Evolutionary conservation across 2,329 filamentous ascomycete species (phyloP).

Genomic region (Macroventuria anomochaeta): DNA sequence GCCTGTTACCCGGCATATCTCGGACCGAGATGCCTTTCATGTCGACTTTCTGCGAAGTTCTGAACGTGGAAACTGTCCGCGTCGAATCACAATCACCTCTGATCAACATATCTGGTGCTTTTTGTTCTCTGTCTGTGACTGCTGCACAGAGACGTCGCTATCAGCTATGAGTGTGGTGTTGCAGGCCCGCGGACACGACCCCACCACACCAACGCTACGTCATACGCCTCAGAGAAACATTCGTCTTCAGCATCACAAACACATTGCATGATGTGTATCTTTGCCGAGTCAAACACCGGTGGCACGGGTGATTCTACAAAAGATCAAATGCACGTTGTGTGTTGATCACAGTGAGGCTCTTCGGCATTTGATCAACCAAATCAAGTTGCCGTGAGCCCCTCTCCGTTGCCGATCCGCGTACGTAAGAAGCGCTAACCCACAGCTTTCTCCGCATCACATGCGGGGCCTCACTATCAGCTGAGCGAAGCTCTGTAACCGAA

Average conservation of each 20-base stretch:
- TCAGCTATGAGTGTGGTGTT: background rate
- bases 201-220: slow-evolving; percentile 3
- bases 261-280: background rate
- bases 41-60: background rate
- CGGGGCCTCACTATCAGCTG: background rate
- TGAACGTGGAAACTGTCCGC: slow-evolving; percentile 1
- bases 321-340: background rate
- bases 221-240: background rate
- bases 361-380: slow-evolving; percentile 4
- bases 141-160: background rate
- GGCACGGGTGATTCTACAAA: no score
- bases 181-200: background rate
- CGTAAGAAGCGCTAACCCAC: slow-evolving; percentile 3
- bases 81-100: no score
- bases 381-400: slow-evolving; percentile 1
- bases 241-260: no score
- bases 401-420: slow-evolving; percentile 9
- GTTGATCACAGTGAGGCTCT: background rate
- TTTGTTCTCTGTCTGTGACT: no score
- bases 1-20: slow-evolving; percentile 25
- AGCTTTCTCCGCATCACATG: slow-evolving; percentile 2
- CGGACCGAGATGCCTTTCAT: slow-evolving; percentile 26
- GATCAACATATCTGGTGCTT: background rate
- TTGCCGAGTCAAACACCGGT: background rate
- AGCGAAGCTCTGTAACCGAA: background rate